Evolutionary conservation across 2,329 filamentous ascomycete species (phyloP).

Genomic region (Penicillium polonicum): DNA sequence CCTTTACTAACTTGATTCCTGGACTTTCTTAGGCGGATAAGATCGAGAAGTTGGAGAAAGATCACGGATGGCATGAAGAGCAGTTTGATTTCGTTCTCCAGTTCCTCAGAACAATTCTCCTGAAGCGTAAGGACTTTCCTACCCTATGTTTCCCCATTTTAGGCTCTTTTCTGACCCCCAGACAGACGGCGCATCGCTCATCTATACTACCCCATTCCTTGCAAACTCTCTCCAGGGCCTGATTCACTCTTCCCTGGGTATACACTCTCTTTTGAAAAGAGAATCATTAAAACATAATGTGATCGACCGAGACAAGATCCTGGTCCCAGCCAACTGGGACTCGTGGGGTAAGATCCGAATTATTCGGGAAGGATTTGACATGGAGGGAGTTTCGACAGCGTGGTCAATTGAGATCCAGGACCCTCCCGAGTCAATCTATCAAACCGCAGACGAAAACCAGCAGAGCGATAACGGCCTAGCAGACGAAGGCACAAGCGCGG

Average conservation of each 20-base stretch:
- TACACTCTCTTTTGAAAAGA: conserved; percentile 77
- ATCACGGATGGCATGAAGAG: conserved; percentile 90
- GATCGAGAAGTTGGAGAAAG: conserved; percentile 86
- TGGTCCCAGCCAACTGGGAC: conserved; percentile 96
- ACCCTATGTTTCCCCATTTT: background rate
- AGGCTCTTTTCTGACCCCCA: conserved; percentile 12
- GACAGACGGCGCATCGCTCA: conserved; percentile 75
- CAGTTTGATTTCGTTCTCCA: conserved; percentile 96
- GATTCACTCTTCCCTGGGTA: conserved; percentile 80
- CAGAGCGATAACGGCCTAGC: conserved; percentile 16
- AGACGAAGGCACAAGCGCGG: conserved; percentile 57
- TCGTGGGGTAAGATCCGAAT: conserved; percentile 97
- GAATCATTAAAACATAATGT: conserved; percentile 83
- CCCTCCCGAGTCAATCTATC: conserved; percentile 32
- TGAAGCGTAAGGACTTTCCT: conserved; percentile 67
- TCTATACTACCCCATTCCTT: conserved; percentile 77
- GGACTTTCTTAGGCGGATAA: conserved; percentile 65
- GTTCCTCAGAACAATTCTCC: conserved; percentile 80
- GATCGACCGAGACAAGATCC: conserved; percentile 89
- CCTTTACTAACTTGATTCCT: conserved; percentile 22
- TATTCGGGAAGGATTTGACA: conserved; percentile 85
- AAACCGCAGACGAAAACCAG: conserved; percentile 27
- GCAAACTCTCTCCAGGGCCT: conserved; percentile 75
- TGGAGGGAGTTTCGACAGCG: conserved; percentile 77
- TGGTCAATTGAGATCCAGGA: conserved; percentile 84